Conservation (phyloP, 2,329 filamentous ascomycete genomes). For the Mycocentrospora acerina region DNA sequence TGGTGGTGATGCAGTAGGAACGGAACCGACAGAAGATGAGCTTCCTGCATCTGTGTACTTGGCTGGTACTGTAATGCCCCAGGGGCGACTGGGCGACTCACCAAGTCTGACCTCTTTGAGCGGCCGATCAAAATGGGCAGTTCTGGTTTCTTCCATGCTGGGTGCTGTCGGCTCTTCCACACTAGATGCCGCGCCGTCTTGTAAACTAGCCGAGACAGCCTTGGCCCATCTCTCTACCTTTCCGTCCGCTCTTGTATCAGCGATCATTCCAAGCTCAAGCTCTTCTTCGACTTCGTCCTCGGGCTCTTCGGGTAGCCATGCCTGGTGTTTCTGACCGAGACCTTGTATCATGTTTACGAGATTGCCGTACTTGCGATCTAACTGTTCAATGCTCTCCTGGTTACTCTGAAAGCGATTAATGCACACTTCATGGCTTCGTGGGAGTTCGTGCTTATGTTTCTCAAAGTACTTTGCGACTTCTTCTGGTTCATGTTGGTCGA, state of each 20-base stretch:
- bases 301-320: constrained; percentile 69
- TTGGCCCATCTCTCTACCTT: constrained; percentile 87
- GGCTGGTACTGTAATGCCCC: constrained; percentile 83
- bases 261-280: constrained; percentile 46
- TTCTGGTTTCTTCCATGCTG: constrained; percentile 60
- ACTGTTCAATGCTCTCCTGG: constrained; percentile 78
- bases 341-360: constrained; percentile 93
- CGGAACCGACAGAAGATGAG: constrained; percentile 42
- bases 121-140: constrained; percentile 78
- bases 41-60: constrained; percentile 46
- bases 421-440: constrained; percentile 90
- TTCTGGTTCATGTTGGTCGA: constrained; percentile 89
- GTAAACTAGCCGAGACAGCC: constrained; percentile 63
- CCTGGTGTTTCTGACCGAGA: constrained; percentile 81
- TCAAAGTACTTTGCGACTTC: constrained; percentile 93
- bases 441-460: constrained; percentile 91
- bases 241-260: constrained; percentile 57
- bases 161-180: constrained; percentile 42
- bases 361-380: constrained; percentile 93
- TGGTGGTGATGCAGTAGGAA: constrained; percentile 48
- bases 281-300: constrained; percentile 53
- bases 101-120: constrained; percentile 89
- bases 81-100: constrained; percentile 88
- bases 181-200: constrained; percentile 42
- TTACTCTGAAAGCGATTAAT: constrained; percentile 87